Percentiles rank a stretch among this genome's conserved stretches.
These are phyloP conservation scores for Hawksworthiomyces lignivorus DNA, from an alignment of 2,329 filamentous ascomycete species.

Conservation along the genomic window DNA sequence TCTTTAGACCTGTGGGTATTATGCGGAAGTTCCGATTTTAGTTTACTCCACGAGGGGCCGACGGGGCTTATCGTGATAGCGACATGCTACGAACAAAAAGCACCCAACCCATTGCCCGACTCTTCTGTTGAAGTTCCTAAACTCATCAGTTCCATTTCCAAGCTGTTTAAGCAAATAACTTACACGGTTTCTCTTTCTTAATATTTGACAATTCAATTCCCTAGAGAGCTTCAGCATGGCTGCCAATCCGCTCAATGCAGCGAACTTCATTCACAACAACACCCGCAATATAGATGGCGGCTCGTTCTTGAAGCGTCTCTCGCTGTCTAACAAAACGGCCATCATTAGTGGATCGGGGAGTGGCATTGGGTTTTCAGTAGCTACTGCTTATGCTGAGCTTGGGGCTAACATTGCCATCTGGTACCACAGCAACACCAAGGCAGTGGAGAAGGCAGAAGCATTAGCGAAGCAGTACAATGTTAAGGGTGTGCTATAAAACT, in stretches of 20 bases:
- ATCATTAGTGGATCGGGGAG: conserved; percentile 61
- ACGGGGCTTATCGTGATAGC: no score
- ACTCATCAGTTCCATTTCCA: no score
- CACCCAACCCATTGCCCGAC: no score
- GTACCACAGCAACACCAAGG: conserved; percentile 64
- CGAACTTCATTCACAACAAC: conserved; percentile 51
- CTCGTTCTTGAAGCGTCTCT: conserved; percentile 54
- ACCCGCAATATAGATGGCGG: conserved; percentile 40
- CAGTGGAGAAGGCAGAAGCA: conserved; percentile 51
- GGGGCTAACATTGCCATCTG: conserved; percentile 66
- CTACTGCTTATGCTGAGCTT: conserved; percentile 58
- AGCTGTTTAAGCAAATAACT: no score
- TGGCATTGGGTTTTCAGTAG: conserved; percentile 60
- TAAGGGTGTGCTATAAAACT: conserved; percentile 38
- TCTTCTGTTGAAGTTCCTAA: no score
- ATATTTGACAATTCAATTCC: no score
- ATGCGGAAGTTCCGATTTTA: no score
- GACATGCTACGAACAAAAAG: no score
- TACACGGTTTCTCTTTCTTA: no score
- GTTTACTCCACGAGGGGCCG: no score
- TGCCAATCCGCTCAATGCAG: conserved; percentile 25
- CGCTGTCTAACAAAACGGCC: conserved; percentile 60
- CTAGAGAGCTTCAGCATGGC: background rate
- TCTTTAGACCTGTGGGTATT: no score
- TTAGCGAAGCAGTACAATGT: conserved; percentile 61